These are phyloP conservation scores for Blastobotrys elegans DNA, from an alignment of 1,139 yeast species.

Conservation along the genomic window DNA sequence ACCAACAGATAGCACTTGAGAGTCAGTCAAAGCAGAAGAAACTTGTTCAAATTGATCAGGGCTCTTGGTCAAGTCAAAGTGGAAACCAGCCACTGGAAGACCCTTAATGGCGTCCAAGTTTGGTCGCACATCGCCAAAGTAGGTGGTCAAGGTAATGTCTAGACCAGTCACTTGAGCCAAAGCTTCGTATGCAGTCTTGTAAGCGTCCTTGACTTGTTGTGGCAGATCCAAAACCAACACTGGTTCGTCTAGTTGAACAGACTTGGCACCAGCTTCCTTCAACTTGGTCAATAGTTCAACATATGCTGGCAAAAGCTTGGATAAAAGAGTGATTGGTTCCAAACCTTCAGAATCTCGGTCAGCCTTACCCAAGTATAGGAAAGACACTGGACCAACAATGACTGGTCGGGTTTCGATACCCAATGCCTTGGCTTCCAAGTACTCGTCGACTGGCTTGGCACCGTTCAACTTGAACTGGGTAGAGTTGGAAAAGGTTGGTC, in stretches of 20 bases:
- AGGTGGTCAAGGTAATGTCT: slow-evolving; percentile 77
- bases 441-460: slow-evolving; percentile 94
- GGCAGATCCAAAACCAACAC: slow-evolving; percentile 91
- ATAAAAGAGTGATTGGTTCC: slow-evolving; percentile 84
- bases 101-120: slow-evolving; percentile 84
- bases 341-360: slow-evolving; percentile 96
- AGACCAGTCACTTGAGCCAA: slow-evolving; percentile 58
- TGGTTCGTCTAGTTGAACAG: slow-evolving; percentile 98
- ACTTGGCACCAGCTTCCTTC: slow-evolving; percentile 89
- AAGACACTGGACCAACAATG: slow-evolving; percentile 92
- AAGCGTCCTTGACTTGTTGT: slow-evolving; percentile 75
- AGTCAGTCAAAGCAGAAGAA: slow-evolving; percentile 53
- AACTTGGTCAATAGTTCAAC: slow-evolving; percentile 81
- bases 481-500: slow-evolving; percentile 97
- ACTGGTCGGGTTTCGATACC: slow-evolving; percentile 98
- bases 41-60: slow-evolving; percentile 94
- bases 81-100: slow-evolving; percentile 92
- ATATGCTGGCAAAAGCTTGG: slow-evolving; percentile 88
- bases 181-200: slow-evolving; percentile 76
- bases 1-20: slow-evolving; percentile 91
- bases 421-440: slow-evolving; percentile 92
- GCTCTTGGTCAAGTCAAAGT: slow-evolving; percentile 92
- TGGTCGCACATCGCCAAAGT: slow-evolving; percentile 98
- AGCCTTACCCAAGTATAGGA: slow-evolving; percentile 92
- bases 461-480: slow-evolving; percentile 96